phyloP scores from a whole-genome alignment of 2,329 filamentous ascomycete genomes.

The Aspergillus quadricinctus region DNA sequence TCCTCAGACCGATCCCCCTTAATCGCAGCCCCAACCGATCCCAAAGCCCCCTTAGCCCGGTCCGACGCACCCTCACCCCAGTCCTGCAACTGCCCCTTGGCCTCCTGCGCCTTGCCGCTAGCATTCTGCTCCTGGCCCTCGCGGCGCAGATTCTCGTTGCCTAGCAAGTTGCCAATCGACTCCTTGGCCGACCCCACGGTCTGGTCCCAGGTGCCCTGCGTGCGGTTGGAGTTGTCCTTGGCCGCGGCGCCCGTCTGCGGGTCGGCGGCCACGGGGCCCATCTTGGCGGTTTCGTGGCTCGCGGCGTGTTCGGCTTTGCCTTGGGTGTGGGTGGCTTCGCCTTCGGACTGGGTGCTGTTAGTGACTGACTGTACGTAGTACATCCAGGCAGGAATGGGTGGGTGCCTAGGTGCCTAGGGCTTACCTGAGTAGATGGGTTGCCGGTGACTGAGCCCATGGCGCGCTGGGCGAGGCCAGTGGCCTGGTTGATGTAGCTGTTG shows the following conservation, averaged over 20 bases:
- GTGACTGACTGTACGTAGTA: constrained; percentile 4
- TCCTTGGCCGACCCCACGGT: constrained; percentile 86
- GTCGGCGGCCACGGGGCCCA: constrained; percentile 64
- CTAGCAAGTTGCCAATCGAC: constrained; percentile 67
- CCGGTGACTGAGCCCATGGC: constrained; percentile 70
- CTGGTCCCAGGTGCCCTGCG: constrained; percentile 76
- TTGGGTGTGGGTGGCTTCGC: constrained; percentile 60
- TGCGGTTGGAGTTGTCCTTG: constrained; percentile 68
- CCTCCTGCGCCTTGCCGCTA: constrained; percentile 75
- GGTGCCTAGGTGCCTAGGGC: no score
- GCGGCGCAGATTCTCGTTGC: constrained; percentile 70
- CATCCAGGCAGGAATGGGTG: background rate
- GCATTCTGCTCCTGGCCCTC: constrained; percentile 73
- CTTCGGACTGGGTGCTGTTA: constrained; percentile 58
- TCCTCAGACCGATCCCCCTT: constrained; percentile 66
- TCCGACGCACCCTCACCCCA: constrained; percentile 62
- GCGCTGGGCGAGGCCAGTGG: constrained; percentile 68
- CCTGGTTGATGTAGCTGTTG: constrained; percentile 71
- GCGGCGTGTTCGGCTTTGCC: constrained; percentile 65
- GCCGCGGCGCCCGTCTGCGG: constrained; percentile 66
- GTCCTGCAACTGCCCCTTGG: constrained; percentile 75
- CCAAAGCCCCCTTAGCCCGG: constrained; percentile 67
- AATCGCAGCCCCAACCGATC: constrained; percentile 65
- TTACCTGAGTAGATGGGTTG: constrained; percentile 63
- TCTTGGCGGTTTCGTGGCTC: constrained; percentile 69